Conservation (phyloP, 805 yeast species). For the Saccharomyces kudriavzevii region DNA sequence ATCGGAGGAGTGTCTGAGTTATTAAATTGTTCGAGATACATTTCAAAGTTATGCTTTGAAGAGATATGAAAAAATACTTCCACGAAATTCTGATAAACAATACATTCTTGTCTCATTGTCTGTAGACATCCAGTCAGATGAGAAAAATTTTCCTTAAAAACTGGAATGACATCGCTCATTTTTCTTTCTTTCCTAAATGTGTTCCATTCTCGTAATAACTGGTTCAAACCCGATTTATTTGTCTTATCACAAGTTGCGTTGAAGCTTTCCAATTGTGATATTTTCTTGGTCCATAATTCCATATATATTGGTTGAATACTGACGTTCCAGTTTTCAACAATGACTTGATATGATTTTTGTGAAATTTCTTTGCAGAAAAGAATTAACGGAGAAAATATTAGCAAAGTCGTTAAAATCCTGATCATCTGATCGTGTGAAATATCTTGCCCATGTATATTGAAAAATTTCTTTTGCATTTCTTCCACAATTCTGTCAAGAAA, state of each 20-base stretch:
- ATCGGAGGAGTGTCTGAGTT: conserved; percentile 18
- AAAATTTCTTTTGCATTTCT: conserved; percentile 39
- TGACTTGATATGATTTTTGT: conserved; percentile 35
- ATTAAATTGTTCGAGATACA: conserved; percentile 31
- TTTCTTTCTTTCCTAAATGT: conserved; percentile 9
- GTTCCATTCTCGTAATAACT: conserved; percentile 16
- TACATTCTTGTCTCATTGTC: conserved; percentile 22
- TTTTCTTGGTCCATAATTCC: conserved; percentile 13
- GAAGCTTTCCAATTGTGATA: conserved; percentile 2
- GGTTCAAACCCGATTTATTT: conserved; percentile 2
- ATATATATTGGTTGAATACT: conserved; percentile 32
- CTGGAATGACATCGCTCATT: conserved; percentile 5
- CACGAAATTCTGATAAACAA: conserved; percentile 43
- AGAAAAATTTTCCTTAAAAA: conserved; percentile 4
- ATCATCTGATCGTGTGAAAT: conserved; percentile 25
- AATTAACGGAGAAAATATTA: conserved; percentile 42
- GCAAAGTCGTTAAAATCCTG: conserved; percentile 32
- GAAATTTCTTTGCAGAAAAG: conserved; percentile 56
- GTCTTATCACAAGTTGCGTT: conserved; percentile 2
- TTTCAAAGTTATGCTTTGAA: conserved; percentile 35
- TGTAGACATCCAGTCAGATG: conserved; percentile 11
- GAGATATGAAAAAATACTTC: conserved; percentile 41
- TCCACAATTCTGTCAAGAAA: conserved; percentile 42
- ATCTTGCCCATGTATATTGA: conserved; percentile 28
- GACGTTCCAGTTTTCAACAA: conserved; percentile 37